Evolutionary conservation across 306 rosid species (phyloP).

Genomic region (Elaeagnus macrophylla): DNA sequence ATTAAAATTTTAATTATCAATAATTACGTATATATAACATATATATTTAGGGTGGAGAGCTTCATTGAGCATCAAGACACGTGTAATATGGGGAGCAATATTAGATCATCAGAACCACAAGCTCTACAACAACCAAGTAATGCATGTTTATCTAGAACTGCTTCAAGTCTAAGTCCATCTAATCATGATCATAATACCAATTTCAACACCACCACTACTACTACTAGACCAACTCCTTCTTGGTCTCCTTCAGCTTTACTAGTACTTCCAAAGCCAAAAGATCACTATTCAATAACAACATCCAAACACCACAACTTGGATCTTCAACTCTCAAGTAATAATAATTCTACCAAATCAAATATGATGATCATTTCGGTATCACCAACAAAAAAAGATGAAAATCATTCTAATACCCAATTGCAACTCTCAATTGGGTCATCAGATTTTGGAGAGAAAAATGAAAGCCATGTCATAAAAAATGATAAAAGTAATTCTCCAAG

Average conservation of each 20-base stretch:
- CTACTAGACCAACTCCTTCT: background rate
- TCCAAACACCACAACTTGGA: conserved; percentile 60
- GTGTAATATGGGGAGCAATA: conserved; percentile 63
- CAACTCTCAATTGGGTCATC: conserved; percentile 88
- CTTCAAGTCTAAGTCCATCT: conserved; percentile 93
- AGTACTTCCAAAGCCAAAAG: conserved; percentile 24
- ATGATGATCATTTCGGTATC: conserved; percentile 23
- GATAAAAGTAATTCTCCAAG: conserved; percentile 22
- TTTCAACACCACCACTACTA: conserved; percentile 42
- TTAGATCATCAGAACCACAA: conserved; percentile 43
- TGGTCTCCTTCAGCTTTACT: conserved; percentile 29
- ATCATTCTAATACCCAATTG: conserved; percentile 48
- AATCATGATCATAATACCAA: conserved; percentile 56
- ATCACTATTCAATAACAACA: conserved; percentile 2
- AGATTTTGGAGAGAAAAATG: conserved; percentile 37
- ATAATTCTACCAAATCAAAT: conserved; percentile 13
- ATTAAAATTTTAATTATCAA: no score
- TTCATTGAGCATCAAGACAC: conserved; percentile 99
- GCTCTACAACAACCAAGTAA: conserved; percentile 37
- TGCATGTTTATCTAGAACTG: conserved; percentile 77
- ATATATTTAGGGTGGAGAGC: conserved; percentile 78
- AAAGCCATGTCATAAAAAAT: conserved; percentile 14
- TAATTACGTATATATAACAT: no score
- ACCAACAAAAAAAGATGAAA: conserved; percentile 28
- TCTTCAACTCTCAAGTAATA: conserved; percentile 80